A percentile compares a stretch with the other conserved stretches of the same genome.
Evolutionary conservation across 2,329 filamentous ascomycete genomes (phyloP).

Genomic region (Fusarium pseudoanthophilum): DNA sequence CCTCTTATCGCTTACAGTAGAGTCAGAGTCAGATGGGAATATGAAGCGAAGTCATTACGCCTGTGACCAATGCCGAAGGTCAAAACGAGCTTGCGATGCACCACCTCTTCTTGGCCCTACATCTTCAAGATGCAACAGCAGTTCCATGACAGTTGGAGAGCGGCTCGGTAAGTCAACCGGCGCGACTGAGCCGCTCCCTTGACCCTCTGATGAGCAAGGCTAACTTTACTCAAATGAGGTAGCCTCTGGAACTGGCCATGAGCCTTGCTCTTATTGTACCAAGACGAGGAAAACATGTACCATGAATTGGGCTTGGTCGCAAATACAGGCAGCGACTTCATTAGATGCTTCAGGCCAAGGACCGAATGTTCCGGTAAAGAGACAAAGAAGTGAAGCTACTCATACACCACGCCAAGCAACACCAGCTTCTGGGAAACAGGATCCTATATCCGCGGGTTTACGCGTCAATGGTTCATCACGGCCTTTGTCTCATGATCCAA

Average conservation of each 20-base stretch:
- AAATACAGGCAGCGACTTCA: slow-evolving; percentile 24
- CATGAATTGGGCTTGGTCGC: slow-evolving; percentile 41
- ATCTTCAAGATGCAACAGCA: not conserved
- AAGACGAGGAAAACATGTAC: slow-evolving; percentile 48
- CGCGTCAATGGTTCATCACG: not conserved
- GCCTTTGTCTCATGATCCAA: not conserved
- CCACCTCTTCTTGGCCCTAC: slow-evolving; percentile 22
- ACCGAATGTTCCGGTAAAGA: slow-evolving; percentile 12
- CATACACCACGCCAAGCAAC: not conserved
- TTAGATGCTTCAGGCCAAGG: slow-evolving; percentile 3
- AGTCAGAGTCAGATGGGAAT: not conserved
- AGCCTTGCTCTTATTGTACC: slow-evolving; percentile 47
- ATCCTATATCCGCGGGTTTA: not conserved
- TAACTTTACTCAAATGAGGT: not conserved
- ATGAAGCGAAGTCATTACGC: slow-evolving; percentile 43
- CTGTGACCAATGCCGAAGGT: slow-evolving; percentile 41
- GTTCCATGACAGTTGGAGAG: slow-evolving; percentile 7
- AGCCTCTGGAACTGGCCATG: slow-evolving; percentile 4
- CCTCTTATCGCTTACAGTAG: not conserved
- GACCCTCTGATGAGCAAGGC: not conserved
- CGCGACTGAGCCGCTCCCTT: not conserved
- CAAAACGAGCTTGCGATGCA: slow-evolving; percentile 42
- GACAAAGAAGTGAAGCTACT: not conserved
- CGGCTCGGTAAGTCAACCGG: slow-evolving; percentile 23
- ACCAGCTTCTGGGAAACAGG: not conserved